Evolutionary conservation across 306 rosid genomes (phyloP).

Genomic region (Cyclanthera cordifolia): DNA sequence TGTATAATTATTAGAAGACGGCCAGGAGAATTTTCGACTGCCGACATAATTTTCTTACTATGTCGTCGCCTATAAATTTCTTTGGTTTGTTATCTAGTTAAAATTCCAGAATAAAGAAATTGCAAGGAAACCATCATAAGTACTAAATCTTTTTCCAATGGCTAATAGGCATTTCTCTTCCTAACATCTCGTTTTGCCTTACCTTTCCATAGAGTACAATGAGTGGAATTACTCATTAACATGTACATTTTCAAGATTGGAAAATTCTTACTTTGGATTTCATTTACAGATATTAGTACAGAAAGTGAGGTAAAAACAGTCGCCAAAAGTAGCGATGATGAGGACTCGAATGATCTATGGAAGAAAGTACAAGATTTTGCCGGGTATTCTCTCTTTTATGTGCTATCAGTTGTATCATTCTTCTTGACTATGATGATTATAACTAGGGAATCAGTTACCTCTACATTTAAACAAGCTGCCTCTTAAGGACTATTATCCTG

Average conservation of each 20-base stretch:
- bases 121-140: background rate
- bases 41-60: too few relatives aligned
- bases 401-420: background rate
- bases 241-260: background rate
- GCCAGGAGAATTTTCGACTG: background rate
- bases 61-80: background rate
- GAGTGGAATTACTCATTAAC: background rate
- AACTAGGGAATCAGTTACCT: background rate
- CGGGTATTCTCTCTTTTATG: constrained; percentile 41
- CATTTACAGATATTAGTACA: constrained; percentile 35
- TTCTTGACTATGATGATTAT: background rate
- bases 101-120: background rate
- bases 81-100: too few relatives aligned
- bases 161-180: background rate
- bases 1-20: background rate
- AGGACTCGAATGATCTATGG: constrained; percentile 54
- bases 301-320: constrained; percentile 37
- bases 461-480: background rate
- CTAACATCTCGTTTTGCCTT: background rate
- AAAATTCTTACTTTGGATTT: too few relatives aligned
- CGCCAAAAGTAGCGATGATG: constrained; percentile 35
- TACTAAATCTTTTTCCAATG: too few relatives aligned
- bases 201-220: background rate
- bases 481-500: background rate
- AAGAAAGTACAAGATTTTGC: constrained; percentile 55